Evolutionary conservation across 192 early-diverging fungal genomes (phyloP).

Genomic region (Backusella circina): DNA sequence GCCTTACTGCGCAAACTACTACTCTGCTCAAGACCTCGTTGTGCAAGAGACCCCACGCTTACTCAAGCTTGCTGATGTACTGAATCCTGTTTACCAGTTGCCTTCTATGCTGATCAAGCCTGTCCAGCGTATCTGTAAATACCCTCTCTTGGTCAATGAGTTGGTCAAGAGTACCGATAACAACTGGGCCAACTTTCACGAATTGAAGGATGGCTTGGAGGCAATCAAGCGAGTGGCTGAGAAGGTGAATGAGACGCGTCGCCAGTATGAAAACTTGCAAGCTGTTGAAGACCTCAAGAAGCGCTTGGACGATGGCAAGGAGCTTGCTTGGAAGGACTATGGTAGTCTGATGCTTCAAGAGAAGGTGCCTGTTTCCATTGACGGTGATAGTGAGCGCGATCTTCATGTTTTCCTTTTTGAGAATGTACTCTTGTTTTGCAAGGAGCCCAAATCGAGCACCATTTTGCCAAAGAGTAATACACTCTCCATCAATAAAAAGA

Average conservation of each 20-base stretch:
- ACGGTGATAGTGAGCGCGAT: constrained; percentile 63
- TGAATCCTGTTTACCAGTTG: constrained; percentile 83
- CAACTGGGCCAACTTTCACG: constrained; percentile 46
- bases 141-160: constrained; percentile 84
- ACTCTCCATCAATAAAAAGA: constrained; percentile 40
- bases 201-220: constrained; percentile 66
- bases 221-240: constrained; percentile 87
- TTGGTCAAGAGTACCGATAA: constrained; percentile 58
- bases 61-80: constrained; percentile 56
- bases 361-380: constrained; percentile 47
- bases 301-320: constrained; percentile 79
- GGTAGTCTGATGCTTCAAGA: constrained; percentile 69
- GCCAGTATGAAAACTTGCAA: constrained; percentile 81
- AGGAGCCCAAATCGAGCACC: constrained; percentile 61
- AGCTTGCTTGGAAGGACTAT: constrained; percentile 70
- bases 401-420: constrained; percentile 91
- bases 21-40: constrained; percentile 66
- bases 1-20: constrained; percentile 91
- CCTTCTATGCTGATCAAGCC: constrained; percentile 94
- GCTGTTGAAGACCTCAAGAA: constrained; percentile 76
- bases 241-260: constrained; percentile 85
- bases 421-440: constrained; percentile 87
- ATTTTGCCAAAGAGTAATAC: constrained; percentile 29
- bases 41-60: constrained; percentile 63
- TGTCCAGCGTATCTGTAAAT: constrained; percentile 95